Conservation (phyloP, 371 early-diverging fungal genomes). For the Saksenaea vasiformis region DNA sequence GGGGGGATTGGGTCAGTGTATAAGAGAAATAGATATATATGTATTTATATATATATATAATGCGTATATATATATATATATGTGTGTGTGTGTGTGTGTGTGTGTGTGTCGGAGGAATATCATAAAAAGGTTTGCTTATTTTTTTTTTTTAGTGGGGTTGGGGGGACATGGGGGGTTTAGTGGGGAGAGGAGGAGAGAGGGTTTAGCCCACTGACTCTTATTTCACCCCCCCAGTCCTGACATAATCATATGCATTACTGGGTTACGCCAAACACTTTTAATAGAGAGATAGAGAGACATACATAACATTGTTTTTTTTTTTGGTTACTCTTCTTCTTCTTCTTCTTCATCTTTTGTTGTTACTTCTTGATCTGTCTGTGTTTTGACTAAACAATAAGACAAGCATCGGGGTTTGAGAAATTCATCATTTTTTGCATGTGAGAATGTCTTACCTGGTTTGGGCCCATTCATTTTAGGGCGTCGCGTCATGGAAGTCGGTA, state of each 20-base stretch:
- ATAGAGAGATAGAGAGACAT: not conserved
- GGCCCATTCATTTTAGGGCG: not conserved
- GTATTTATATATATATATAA: too few relatives aligned
- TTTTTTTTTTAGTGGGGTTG: constrained; percentile 3
- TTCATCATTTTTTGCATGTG: not conserved
- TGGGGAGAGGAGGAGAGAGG: not conserved
- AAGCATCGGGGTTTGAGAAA: too few relatives aligned
- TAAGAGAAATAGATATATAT: too few relatives aligned
- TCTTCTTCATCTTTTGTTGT: not conserved
- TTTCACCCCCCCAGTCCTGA: not conserved
- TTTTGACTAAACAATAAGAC: too few relatives aligned
- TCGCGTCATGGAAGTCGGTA: not conserved
- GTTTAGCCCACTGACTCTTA: not conserved
- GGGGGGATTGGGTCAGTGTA: not conserved
- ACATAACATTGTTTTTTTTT: too few relatives aligned
- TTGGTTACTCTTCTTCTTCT: not conserved
- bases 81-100: not conserved
- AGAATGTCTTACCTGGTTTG: not conserved
- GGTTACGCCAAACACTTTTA: not conserved
- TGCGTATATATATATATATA: too few relatives aligned
- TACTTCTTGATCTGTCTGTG: not conserved
- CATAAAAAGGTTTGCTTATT: not conserved
- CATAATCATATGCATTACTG: not conserved
- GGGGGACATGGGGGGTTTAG: not conserved
- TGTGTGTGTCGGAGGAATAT: constrained; percentile 2